Conservation (phyloP, 345 rosid genomes). For the Eucalyptus marginata region DNA sequence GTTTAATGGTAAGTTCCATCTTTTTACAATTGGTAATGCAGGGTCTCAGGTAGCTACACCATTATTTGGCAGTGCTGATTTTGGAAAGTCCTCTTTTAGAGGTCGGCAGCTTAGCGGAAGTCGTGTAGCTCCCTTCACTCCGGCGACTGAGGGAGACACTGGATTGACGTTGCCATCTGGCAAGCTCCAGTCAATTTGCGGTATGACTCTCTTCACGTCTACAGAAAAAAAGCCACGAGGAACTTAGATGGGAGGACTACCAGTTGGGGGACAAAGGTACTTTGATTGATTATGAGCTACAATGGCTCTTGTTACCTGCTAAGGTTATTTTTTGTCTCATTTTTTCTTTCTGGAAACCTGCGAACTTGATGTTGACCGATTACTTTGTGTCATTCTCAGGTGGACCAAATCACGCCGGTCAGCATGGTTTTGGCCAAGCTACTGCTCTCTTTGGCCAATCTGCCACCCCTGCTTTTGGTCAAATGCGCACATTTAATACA, state of each 20-base stretch:
- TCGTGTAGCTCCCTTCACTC: slow-evolving; percentile 46
- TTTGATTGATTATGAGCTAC: not conserved
- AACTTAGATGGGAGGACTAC: slow-evolving; percentile 91
- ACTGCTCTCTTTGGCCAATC: not conserved
- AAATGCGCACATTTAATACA: slow-evolving; percentile 21
- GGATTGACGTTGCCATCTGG: slow-evolving; percentile 27
- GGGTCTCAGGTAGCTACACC: slow-evolving; percentile 58
- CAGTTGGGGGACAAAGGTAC: slow-evolving; percentile 90
- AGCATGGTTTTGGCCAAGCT: slow-evolving; percentile 21
- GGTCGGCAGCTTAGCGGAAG: slow-evolving; percentile 73
- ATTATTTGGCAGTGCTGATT: slow-evolving; percentile 43
- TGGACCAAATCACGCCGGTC: slow-evolving; percentile 57
- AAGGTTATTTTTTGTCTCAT: not conserved
- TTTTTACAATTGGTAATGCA: slow-evolving; percentile 9
- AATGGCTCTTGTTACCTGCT: not conserved
- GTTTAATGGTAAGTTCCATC: not conserved
- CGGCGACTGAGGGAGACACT: slow-evolving; percentile 47
- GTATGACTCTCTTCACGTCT: slow-evolving; percentile 50
- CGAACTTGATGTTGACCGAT: slow-evolving; percentile 7
- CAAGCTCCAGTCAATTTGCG: slow-evolving; percentile 57
- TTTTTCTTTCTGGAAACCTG: not conserved
- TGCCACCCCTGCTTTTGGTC: slow-evolving; percentile 13
- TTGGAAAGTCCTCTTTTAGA: slow-evolving; percentile 64
- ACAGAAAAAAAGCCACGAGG: slow-evolving; percentile 76
- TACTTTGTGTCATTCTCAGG: slow-evolving; percentile 32